Base-by-base conservation (phyloP, 768 basidiomycete species). In the Boletus rufocinnamomeus region DNA sequence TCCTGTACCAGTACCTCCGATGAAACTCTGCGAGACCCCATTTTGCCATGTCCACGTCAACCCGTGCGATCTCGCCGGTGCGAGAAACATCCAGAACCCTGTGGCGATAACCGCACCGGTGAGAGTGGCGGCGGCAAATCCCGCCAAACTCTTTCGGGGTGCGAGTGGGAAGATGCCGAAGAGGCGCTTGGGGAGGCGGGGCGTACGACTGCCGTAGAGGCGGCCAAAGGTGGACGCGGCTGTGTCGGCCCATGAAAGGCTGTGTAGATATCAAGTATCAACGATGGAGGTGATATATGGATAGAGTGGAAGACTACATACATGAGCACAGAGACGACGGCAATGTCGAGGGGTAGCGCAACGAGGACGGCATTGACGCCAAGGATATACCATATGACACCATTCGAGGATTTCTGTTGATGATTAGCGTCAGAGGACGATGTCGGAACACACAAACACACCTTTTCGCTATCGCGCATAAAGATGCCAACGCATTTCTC, bases 231-330 rank as follows among this genome's bases (percentile, higher is more conserved):
- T 95, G 11, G 95, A 96, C 6, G 95, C 95, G 19, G 93, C 86
- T 2, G 95, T 96, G 72, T 97, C 95, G 0, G 93, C 94, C 95
- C 95, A 97, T 34, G 93, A 94, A 49, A 97, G 85, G 60, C 94
- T 96, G 66, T 38, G 35, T 0, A 23, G 14, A 21, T 25, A 40
- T 27, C 17, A 19, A 56, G 10, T 8, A 21, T 54, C 30, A 52
- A 35, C 9, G 28, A 37, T 4, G 30, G 34, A 9, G 3, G 32
- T 40, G 28, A 60, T 3, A 57, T 3, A 45, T n/a, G 19, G 32
- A 21, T 6, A 40, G 28, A 43, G 28, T 35, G n/a, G 2, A 23
- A 28, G 41, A 43, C 9, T 10, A 80, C 89, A 66, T 70, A 91
- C 94, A 94, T 92, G 63, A 95, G 80, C 63, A 97, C 89, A 8